Percentiles rank a stretch among this genome's conserved stretches.
Conservation (phyloP, 345 rosid species). For the Eucalyptus marginata region DNA sequence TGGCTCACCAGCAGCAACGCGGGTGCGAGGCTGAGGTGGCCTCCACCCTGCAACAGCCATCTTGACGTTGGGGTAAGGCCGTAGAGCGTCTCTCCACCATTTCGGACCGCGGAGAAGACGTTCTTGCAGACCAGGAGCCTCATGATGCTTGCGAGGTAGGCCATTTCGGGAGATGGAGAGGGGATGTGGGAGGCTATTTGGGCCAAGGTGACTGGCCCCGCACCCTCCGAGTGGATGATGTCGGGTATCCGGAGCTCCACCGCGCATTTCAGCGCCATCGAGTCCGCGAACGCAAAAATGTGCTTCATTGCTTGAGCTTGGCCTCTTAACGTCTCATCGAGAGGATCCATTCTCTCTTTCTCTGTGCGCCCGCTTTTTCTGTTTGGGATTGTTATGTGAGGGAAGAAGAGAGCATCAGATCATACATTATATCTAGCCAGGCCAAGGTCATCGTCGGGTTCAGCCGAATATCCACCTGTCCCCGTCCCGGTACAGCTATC, state of each 20-base stretch:
- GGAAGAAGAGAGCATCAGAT: not conserved
- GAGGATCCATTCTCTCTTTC: not conserved
- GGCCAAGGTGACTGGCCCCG: not conserved
- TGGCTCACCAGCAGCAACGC: conserved; percentile 6
- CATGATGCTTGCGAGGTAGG: conserved; percentile 9
- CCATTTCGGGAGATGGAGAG: not conserved
- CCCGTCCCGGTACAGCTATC: too few relatives aligned
- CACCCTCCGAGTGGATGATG: conserved; percentile 6
- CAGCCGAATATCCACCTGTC: too few relatives aligned
- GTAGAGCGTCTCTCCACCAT: conserved; percentile 6
- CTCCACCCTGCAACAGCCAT: conserved; percentile 14
- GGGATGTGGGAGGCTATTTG: conserved; percentile 8
- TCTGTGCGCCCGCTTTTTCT: not conserved
- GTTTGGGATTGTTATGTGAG: too few relatives aligned
- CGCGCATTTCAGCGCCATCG: conserved; percentile 12
- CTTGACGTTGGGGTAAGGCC: conserved; percentile 6
- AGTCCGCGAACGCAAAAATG: conserved; percentile 2
- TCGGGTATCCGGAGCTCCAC: conserved; percentile 17
- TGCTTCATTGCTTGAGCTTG: conserved; percentile 1
- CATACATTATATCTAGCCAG: not conserved
- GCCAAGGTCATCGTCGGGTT: not conserved
- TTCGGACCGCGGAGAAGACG: conserved; percentile 1
- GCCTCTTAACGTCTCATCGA: not conserved
- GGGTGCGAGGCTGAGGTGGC: conserved; percentile 5
- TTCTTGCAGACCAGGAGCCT: conserved; percentile 3